Evolutionary conservation across 169 alveolate genomes (phyloP), one percentile per base, ranked within the genome.

Genomic region (Eimeria sp.): DNA sequence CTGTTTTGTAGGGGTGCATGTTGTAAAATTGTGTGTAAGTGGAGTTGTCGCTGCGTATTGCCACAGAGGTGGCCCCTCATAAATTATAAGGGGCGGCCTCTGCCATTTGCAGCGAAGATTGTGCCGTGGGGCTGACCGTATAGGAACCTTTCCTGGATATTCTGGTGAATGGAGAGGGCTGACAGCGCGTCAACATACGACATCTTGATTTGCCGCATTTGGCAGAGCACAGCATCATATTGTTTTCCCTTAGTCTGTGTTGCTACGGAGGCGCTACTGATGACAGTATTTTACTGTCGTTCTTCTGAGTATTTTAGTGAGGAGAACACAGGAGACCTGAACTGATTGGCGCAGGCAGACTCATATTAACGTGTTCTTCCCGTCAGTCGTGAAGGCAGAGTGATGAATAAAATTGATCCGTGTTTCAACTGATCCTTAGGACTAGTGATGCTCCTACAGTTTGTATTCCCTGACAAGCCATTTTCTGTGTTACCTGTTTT

Each of bases 41-140:
- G 13, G 6, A 52, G 10, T 1, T 20, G 43, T 10, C 83, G 66
- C 43, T 64, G 82, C 80, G 68, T 20, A 40, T 76, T 90, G 88
- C 80, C 95, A 90, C 89, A 77, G 89, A 56, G 95, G 13, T 52
- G 46, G 49, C 64, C 76, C 43, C 89, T 85, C 40, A 6, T 4
- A 6, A 25, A 76, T 0, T 20, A 77, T 27, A 60, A n/a, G 88
- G 71, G 85, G 54, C 54, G 14, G 91, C 23, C 91, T 80, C 91
- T 91, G 95, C 95, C 95, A 62, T 78, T 64, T 60, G 95, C 91
- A 91, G 95, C 91, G 95, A 16, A 91, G 68, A 91, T 23, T 37
- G 30, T 46, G 80, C 71, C 56, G 8, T 64, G 49, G 2, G 49
- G 80, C 77, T 62, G 95, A 49, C 91, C 91, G 95, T 43, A 40